Evolutionary conservation across 495 filamentous ascomycete genomes (phyloP).

Genomic region (Staphylotrichum longicolle): DNA sequence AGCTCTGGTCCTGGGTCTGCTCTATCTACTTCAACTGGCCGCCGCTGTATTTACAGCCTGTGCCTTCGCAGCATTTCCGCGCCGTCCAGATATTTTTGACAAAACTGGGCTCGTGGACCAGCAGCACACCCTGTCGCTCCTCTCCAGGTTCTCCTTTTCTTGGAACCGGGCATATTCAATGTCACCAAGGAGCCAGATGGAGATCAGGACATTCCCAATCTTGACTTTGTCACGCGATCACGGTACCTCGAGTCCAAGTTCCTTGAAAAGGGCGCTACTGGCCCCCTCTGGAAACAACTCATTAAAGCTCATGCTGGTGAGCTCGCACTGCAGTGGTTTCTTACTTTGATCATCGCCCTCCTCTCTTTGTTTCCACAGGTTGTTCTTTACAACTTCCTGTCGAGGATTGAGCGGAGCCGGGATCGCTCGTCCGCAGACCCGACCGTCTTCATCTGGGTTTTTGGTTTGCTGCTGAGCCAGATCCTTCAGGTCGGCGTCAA

Average conservation of each 20-base stretch:
- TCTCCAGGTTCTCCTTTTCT: slow-evolving; percentile 53
- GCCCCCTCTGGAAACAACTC: slow-evolving; percentile 56
- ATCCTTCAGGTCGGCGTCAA: slow-evolving; percentile 50
- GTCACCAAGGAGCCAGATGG: slow-evolving; percentile 47
- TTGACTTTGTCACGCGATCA: slow-evolving; percentile 45
- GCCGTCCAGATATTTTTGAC: slow-evolving; percentile 58
- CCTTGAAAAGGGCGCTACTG: slow-evolving; percentile 36
- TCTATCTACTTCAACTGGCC: slow-evolving; percentile 30
- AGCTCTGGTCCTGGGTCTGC: slow-evolving; percentile 4
- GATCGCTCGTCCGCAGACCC: slow-evolving; percentile 30
- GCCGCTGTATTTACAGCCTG: slow-evolving; percentile 23
- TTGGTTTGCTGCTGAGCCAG: slow-evolving; percentile 52
- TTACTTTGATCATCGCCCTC: slow-evolving; percentile 50
- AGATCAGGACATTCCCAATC: slow-evolving; percentile 54
- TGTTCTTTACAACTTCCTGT: slow-evolving; percentile 58
- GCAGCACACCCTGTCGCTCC: slow-evolving; percentile 53
- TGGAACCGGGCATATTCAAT: slow-evolving; percentile 57
- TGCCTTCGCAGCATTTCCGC: slow-evolving; percentile 46
- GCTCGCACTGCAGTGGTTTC: slow-evolving; percentile 47
- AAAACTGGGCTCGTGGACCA: slow-evolving; percentile 54
- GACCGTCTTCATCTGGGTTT: slow-evolving; percentile 56
- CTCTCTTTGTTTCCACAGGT: slow-evolving; percentile 61
- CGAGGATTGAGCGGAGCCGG: slow-evolving; percentile 51
- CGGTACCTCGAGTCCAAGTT: slow-evolving; percentile 45
- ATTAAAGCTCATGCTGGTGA: slow-evolving; percentile 45